Evolutionary conservation across 2,329 filamentous ascomycete genomes (phyloP).

Genomic region (Nothopassalora personata): DNA sequence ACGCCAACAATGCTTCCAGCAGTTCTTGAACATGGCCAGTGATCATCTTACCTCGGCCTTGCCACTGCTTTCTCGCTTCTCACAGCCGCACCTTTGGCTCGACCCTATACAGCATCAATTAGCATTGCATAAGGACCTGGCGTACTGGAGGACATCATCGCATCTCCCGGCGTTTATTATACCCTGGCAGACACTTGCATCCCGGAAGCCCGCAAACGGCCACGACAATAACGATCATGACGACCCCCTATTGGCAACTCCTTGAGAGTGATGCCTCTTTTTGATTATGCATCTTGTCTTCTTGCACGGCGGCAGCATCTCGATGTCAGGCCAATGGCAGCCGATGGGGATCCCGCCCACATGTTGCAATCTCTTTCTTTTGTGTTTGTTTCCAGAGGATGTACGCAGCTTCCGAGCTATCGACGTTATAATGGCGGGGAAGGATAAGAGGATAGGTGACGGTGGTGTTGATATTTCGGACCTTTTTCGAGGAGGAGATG

Average conservation of each 20-base stretch:
- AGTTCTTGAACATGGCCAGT: neutral
- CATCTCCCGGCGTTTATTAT: slow-evolving; percentile 11
- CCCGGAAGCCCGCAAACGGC: slow-evolving; percentile 11
- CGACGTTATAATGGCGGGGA: neutral
- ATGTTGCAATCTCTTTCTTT: slow-evolving; percentile 10
- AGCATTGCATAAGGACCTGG: slow-evolving; percentile 12
- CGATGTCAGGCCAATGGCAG: neutral
- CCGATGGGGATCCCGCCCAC: neutral
- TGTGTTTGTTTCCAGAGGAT: slow-evolving; percentile 7
- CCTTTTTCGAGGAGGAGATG: slow-evolving; percentile 2
- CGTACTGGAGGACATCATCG: slow-evolving; percentile 9
- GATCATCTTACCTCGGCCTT: too few species aligned
- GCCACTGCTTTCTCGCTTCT: neutral
- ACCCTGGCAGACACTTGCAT: slow-evolving; percentile 17
- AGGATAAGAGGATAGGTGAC: neutral
- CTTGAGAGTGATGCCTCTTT: slow-evolving; percentile 14
- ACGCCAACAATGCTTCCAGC: slow-evolving; percentile 7
- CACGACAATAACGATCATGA: slow-evolving; percentile 22
- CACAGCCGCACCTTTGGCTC: neutral
- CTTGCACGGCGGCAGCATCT: slow-evolving; percentile 3
- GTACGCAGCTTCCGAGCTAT: neutral
- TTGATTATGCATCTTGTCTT: slow-evolving; percentile 17
- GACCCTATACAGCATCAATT: slow-evolving; percentile 7
- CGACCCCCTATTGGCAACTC: slow-evolving; percentile 17
- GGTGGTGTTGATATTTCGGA: neutral